These are phyloP conservation scores for Triangularia setosa DNA, from an alignment of 2,329 filamentous ascomycete genomes.

Conservation along the genomic window DNA sequence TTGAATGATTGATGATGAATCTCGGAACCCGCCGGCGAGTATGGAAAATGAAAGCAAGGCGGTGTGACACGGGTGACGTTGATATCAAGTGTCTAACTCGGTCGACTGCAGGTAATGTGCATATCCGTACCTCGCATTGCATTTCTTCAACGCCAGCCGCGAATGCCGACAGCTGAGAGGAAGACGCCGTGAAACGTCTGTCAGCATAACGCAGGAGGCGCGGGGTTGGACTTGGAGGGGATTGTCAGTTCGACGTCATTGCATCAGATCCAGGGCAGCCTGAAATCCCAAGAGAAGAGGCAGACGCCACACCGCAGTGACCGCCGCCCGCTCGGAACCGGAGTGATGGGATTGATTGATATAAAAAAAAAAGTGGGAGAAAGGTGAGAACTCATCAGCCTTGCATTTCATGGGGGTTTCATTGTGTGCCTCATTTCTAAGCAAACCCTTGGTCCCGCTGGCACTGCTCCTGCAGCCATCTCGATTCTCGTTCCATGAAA, in stretches of 20 bases:
- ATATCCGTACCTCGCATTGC: neutral
- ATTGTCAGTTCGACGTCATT: neutral
- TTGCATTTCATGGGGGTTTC: neutral
- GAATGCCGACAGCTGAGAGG: neutral
- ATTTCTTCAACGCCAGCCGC: neutral
- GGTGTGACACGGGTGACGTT: neutral
- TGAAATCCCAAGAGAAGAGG: neutral
- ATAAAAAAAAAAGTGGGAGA: neutral
- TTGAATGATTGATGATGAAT: neutral
- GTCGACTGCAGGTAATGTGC: neutral
- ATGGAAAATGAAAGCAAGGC: too few relatives aligned
- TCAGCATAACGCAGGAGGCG: neutral
- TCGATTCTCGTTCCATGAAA: neutral
- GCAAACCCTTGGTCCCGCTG: neutral
- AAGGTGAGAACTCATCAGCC: neutral
- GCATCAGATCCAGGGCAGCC: neutral
- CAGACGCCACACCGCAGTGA: neutral
- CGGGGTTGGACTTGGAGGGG: neutral
- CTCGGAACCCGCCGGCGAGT: too few relatives aligned
- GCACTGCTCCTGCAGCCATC: neutral
- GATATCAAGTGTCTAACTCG: neutral
- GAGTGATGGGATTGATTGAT: conserved; percentile 1
- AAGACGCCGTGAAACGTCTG: neutral
- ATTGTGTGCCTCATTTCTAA: neutral
- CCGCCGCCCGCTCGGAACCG: conserved; percentile 2